Evolutionary conservation across 148 eudicot genomes (phyloP), one percentile per base, ranked within the genome.

Genomic region (Rheum nobile): DNA sequence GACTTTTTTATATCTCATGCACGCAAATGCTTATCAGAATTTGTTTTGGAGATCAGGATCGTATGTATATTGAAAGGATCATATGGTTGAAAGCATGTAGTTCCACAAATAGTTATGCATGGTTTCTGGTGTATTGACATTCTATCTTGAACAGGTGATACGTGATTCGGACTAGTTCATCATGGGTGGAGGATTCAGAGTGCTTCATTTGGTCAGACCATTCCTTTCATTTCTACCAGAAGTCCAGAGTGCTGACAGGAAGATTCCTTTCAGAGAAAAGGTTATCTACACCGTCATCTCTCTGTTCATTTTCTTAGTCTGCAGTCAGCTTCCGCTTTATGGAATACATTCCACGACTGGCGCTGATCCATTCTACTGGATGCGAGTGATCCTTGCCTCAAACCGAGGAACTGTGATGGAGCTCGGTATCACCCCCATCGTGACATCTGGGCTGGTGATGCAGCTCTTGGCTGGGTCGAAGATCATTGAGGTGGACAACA

Each of bases 401-500:
- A 87, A 77, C 47, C 86, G 87, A 54, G 91, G 91, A 9, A 89
- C 88, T 21, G 91, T 85, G 46, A 87, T 89, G 91, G 94, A 89
- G 84, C 86, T 89, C 14, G 88, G 91, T 24, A 85, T 89, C 77
- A 81, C 88, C 52, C 91, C 94, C 16, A 84, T 87, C 63, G 87
- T 89, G 71, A 87, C 94, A 28, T 83, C 89, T 67, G 86, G 91
- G 74, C 26, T 89, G 71, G 91, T 89, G 67, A 82, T 89, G 85
- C 94, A 89, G 72, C 85, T 89, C 24, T 72, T 85, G 77, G 86
- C 83, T 71, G 88, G 88, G 48, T 87, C 87, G 16, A 84, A 87
- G 70, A 84, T 87, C 31, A 86, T 87, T 73, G 83, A 87, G 75
- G 93, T 89, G 11, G 89, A 85, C 78, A 82, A 87, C 82, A 87